These are phyloP conservation scores for Umbelopsis sp. DNA, from an alignment of 192 early-diverging fungal genomes.

Conservation along the genomic window DNA sequence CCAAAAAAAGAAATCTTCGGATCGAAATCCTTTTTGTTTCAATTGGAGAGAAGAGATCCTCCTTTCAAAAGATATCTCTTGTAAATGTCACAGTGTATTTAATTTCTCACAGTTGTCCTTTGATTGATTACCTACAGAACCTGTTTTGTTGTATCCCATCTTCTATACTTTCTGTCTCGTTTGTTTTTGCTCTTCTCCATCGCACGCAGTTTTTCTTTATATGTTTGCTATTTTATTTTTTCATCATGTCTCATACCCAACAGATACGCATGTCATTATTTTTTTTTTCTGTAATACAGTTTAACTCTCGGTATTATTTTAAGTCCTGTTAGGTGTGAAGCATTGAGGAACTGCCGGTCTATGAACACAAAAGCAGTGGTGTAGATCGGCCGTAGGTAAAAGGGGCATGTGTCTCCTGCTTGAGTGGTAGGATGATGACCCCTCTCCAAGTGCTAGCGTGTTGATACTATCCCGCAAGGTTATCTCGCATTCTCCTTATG, in stretches of 20 bases:
- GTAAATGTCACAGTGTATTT: conserved; percentile 4
- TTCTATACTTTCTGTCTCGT: background rate
- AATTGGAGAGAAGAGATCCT: background rate
- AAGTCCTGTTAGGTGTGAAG: too few species aligned
- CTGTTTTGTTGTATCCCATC: background rate
- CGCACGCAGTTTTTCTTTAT: too few species aligned
- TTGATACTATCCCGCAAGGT: too few species aligned
- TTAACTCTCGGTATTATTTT: background rate
- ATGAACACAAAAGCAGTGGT: too few species aligned
- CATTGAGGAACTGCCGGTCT: too few species aligned
- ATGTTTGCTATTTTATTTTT: too few species aligned
- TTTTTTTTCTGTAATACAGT: background rate
- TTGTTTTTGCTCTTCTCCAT: background rate
- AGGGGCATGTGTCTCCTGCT: too few species aligned
- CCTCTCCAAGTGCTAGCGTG: background rate
- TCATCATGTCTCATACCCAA: background rate
- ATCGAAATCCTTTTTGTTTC: background rate
- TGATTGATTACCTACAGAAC: background rate
- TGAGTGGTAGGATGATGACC: too few species aligned
- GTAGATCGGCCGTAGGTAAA: too few species aligned
- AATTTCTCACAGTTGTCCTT: background rate
- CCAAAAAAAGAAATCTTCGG: too few species aligned
- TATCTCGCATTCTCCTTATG: too few species aligned
- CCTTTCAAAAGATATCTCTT: background rate
- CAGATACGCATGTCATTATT: background rate